These are phyloP conservation scores for Alternaria burnsii DNA, from an alignment of 2,329 filamentous ascomycete genomes.

Conservation along the genomic window DNA sequence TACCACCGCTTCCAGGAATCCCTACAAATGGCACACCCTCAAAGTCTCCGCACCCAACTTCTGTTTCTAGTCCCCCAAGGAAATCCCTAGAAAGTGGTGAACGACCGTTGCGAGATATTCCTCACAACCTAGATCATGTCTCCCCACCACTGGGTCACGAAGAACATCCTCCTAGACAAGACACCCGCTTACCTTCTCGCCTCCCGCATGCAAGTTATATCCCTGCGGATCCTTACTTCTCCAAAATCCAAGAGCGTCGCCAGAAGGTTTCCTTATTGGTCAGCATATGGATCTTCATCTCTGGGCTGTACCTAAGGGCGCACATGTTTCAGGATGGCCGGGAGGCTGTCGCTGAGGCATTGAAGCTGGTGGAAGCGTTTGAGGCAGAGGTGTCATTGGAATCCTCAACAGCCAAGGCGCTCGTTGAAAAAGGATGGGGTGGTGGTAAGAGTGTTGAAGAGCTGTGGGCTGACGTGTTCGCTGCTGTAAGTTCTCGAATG, in stretches of 20 bases:
- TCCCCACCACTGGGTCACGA: conserved; percentile 52
- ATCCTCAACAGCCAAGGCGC: conserved; percentile 67
- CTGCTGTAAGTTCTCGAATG: conserved; percentile 69
- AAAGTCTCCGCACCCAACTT: conserved; percentile 30
- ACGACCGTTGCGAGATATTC: conserved; percentile 49
- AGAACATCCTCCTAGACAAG: conserved; percentile 55
- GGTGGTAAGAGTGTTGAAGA: conserved; percentile 82
- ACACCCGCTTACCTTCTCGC: conserved; percentile 54
- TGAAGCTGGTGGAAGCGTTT: conserved; percentile 75
- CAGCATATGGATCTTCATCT: conserved; percentile 89
- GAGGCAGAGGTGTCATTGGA: conserved; percentile 73
- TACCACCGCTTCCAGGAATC: conserved; percentile 35
- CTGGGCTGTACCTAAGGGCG: conserved; percentile 85
- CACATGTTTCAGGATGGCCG: conserved; percentile 80
- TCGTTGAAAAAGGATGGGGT: conserved; percentile 76
- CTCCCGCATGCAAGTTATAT: conserved; percentile 47
- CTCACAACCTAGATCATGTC: conserved; percentile 52
- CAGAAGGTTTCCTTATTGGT: conserved; percentile 69
- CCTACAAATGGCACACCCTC: conserved; percentile 28
- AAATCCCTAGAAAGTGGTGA: conserved; percentile 45
- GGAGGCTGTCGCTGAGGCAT: conserved; percentile 82
- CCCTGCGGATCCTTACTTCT: conserved; percentile 58
- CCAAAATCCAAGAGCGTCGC: conserved; percentile 60
- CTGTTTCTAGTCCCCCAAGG: conserved; percentile 31
- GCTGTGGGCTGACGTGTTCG: conserved; percentile 82